Conservation (phyloP, 192 early-diverging fungal genomes). For the Gryganskiella cystojenkinii region DNA sequence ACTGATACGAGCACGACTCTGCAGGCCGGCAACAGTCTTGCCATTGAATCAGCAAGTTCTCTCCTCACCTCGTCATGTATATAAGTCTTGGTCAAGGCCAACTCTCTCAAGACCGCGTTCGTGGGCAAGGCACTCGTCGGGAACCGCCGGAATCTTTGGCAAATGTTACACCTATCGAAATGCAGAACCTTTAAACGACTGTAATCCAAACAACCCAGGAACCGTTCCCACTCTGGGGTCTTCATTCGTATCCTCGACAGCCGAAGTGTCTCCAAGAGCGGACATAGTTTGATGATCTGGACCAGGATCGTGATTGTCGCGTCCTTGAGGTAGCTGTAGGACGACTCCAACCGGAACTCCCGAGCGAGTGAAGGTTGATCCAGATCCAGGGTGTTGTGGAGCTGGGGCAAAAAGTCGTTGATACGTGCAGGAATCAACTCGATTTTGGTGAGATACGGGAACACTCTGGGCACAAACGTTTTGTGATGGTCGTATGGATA, state of each 20-base stretch:
- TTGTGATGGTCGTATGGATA: too few relatives aligned
- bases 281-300: neutral
- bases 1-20: too few relatives aligned
- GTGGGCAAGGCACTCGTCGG: too few relatives aligned
- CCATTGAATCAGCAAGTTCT: neutral
- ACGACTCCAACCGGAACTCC: neutral
- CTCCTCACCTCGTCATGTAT: neutral
- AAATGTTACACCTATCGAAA: neutral
- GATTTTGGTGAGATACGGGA: too few relatives aligned
- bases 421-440: too few relatives aligned
- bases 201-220: constrained; percentile 8
- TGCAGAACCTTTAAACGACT: neutral
- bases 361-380: neutral
- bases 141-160: neutral
- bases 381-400: too few relatives aligned
- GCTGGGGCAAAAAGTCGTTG: too few relatives aligned
- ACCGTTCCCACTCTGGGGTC: neutral
- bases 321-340: neutral
- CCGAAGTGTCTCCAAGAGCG: neutral
- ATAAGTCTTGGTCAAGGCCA: neutral
- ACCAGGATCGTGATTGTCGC: neutral
- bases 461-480: too few relatives aligned
- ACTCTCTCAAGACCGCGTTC: constrained; percentile 6
- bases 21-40: too few relatives aligned
- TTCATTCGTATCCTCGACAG: neutral